Base-by-base conservation (phyloP, 331 rosid species). In the Rosa hybrid region DNA sequence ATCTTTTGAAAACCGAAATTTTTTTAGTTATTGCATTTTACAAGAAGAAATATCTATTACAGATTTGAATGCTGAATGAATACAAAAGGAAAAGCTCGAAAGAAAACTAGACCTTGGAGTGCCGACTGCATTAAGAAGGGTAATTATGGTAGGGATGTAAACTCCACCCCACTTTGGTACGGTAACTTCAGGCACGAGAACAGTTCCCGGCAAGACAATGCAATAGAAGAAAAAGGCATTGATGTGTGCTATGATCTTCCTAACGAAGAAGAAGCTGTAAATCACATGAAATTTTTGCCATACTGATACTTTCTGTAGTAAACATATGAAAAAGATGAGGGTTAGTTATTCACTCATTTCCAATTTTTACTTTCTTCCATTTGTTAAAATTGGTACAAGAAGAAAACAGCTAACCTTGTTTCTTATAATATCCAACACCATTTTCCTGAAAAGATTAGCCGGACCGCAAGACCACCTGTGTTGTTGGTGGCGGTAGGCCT, bases 391-490 rank as follows among this genome's bases (percentile, higher is more conserved):
- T 12, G 23, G n/a, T 34, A 41, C 7, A 46, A 14, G 38, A 45
- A 17, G 46, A 80, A 77, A 13, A n/a, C 49, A 38, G n/a, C 76
- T 76, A 21, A 95, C 99, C 92, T 93, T 96, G 91, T 93, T 96
- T 82, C 82, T 88, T 8, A 88, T 67, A 11, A 93, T 93, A 88
- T 96, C 99, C 88, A 83, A 13, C 7, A 69, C 90, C 99, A 96
- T 96, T 84, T 96, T 96, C 84, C 89, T 88, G 84, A 96, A 96
- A 7, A 96, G 94, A 83, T 96, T 96, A 75, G 98, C 99, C 5
- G 99, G 99, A n/a, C 99, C 99, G 46, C 99, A 96, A 39, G 99
- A 96, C 99, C 99, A 96, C 21, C 99, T 82, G 83, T 93, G 99
- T 63, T 96, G 99, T 82, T 96, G 99, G 89, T 90, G 90, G 6